Evolutionary conservation across 2,329 filamentous ascomycete species (phyloP), one percentile per base, ranked within the genome.

Genomic region (Orbilia blumenaviensis): DNA sequence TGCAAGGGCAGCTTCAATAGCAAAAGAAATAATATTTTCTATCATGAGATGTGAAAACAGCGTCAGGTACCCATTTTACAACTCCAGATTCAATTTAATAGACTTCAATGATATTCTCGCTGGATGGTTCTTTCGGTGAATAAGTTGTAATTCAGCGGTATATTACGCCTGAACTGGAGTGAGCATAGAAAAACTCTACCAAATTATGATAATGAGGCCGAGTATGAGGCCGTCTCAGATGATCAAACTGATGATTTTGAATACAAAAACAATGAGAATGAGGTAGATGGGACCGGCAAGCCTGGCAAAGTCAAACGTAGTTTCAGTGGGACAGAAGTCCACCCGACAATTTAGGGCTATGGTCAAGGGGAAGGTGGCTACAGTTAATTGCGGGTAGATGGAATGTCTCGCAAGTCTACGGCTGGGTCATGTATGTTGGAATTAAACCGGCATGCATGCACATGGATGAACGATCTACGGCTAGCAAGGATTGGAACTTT

Each of bases 11-110:
- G 84, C 34, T 87, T 88, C 4, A 88, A 87, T 10, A 88, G 88
- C 32, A 85, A 88, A 82, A 81, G 83, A 41, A 88, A 88, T 78
- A 85, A n/a, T n/a, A n/a, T n/a, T 89, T 78, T 90, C 88, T 83
- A 85, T 90, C 78, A 87, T 90, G 56, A 85, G 87, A 23, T 89
- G 88, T 83, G 82, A 88, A 83, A 90, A 90, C 82, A 84, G 83
- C 0, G 88, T 88, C 32, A 82, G 85, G 29, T 32, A 4, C 4
- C 5, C 10, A 32, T 32, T 32, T 32, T n/a, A n/a, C n/a, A n/a
- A n/a, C n/a, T n/a, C n/a, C n/a, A n/a, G n/a, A n/a, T 32, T 32
- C 29, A 32, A 5, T 32, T 4, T 9, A 32, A 32, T 32, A 32
- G 9, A 4, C 4, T 32, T 4, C 29, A 5, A 32, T n/a, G 9